phyloP scores from a whole-genome alignment of 495 filamentous ascomycete genomes.

The Aspergillus bertholletiae region DNA sequence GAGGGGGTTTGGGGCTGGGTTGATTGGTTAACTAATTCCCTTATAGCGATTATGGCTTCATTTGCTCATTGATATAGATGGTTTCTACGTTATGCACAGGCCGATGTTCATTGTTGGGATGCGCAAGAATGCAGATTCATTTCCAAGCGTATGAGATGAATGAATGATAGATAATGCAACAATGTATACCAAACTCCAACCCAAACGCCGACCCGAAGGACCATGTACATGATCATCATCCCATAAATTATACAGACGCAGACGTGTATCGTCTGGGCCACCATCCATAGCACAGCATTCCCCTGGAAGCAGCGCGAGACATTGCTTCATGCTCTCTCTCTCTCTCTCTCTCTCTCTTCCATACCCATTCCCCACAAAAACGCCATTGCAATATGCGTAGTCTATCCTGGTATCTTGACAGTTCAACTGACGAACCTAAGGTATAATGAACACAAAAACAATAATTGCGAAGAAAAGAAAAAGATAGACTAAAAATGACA shows the following conservation, averaged over 20 bases:
- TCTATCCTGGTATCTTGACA: constrained; percentile 45
- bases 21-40: constrained; percentile 9
- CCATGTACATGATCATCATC: not conserved
- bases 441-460: not conserved
- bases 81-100: not conserved
- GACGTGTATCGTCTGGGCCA: not conserved
- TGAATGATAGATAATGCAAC: not conserved
- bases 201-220: not conserved
- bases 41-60: not conserved
- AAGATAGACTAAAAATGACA: constrained; percentile 7
- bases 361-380: not conserved
- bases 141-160: not conserved
- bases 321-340: not conserved
- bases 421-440: not conserved
- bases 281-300: not conserved
- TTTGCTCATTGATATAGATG: not conserved
- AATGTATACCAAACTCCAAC: constrained; percentile 14
- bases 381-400: constrained; percentile 13
- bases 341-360: no score
- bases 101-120: not conserved
- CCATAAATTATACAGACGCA: not conserved
- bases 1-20: constrained; percentile 39
- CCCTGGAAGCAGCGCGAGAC: not conserved
- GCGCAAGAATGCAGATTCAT: not conserved
- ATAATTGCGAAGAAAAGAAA: constrained; percentile 7